Evolutionary conservation across 2,329 filamentous ascomycete species (phyloP).

Genomic region (Aspergillus clavatus): DNA sequence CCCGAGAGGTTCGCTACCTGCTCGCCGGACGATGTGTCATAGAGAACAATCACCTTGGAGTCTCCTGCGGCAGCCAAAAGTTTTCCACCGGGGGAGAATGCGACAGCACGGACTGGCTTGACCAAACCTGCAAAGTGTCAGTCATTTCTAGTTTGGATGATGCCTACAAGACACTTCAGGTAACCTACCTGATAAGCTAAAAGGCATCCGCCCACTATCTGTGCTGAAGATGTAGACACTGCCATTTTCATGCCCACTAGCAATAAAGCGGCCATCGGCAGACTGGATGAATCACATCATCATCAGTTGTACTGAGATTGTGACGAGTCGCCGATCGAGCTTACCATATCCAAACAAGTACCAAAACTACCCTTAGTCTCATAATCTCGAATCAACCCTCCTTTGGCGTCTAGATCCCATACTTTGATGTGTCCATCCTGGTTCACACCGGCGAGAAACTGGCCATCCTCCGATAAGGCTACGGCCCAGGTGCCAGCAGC

Average conservation of each 20-base stretch:
- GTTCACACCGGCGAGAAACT: conserved; percentile 79
- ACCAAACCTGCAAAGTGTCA: conserved; percentile 61
- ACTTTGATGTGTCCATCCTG: conserved; percentile 85
- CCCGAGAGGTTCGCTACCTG: conserved; percentile 80
- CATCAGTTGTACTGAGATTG: no score
- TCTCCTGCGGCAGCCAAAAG: conserved; percentile 88
- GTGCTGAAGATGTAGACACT: conserved; percentile 94
- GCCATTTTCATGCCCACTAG: conserved; percentile 88
- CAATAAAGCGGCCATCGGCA: conserved; percentile 75
- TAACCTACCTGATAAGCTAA: conserved; percentile 72
- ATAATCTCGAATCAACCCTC: conserved; percentile 69
- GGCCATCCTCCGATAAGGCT: conserved; percentile 76
- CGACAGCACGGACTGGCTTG: conserved; percentile 76
- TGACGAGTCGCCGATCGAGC: conserved; percentile 7
- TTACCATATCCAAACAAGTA: conserved; percentile 73
- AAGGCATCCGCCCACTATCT: conserved; percentile 74
- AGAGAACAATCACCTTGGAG: conserved; percentile 80
- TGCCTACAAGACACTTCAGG: not conserved
- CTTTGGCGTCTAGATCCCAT: conserved; percentile 63
- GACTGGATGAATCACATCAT: conserved; percentile 43
- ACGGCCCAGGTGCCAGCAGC: conserved; percentile 81
- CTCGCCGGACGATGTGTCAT: conserved; percentile 87
- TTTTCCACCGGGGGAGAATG: conserved; percentile 81
- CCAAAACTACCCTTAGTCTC: conserved; percentile 93
- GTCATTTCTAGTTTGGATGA: conserved; percentile 1